Evolutionary conservation across 164 flowering plant genomes (phyloP).

Genomic region (Aristolochia fimbriata): DNA sequence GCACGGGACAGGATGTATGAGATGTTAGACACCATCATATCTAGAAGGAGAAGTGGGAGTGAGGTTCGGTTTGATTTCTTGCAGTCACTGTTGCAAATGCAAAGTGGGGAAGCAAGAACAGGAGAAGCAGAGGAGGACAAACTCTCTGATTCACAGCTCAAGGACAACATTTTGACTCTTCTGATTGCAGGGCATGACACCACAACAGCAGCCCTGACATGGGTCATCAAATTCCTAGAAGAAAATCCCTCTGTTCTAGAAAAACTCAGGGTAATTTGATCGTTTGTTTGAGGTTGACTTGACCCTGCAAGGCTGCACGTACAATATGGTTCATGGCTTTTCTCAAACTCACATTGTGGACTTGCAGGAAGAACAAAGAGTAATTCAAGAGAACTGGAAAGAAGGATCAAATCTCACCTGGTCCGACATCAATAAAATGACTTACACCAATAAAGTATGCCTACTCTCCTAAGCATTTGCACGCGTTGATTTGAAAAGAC

Average conservation of each 20-base stretch:
- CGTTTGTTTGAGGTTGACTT: background rate
- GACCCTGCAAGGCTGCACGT: background rate
- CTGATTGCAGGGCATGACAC: conserved; percentile 72
- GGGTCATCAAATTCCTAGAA: conserved; percentile 52
- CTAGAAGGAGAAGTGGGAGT: conserved; percentile 32
- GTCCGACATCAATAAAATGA: conserved; percentile 54
- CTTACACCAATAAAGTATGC: conserved; percentile 53
- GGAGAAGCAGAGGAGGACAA: conserved; percentile 30
- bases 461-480: background rate
- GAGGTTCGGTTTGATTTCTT: conserved; percentile 39
- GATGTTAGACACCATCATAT: conserved; percentile 43
- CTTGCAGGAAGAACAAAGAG: conserved; percentile 47
- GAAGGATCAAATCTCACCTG: conserved; percentile 34
- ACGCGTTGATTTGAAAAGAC: background rate
- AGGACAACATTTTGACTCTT: conserved; percentile 56
- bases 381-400: conserved; percentile 27
- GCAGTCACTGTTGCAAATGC: conserved; percentile 39
- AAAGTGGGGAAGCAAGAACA: conserved; percentile 21
- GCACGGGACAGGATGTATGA: conserved; percentile 49
- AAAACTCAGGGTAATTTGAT: conserved; percentile 32
- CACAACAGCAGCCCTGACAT: conserved; percentile 62
- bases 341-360: conserved; percentile 2
- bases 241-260: conserved; percentile 49
- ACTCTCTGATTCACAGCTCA: conserved; percentile 50
- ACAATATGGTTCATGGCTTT: background rate